Conservation (phyloP, 148 eudicot species). For the Euryodendron excelsum region DNA sequence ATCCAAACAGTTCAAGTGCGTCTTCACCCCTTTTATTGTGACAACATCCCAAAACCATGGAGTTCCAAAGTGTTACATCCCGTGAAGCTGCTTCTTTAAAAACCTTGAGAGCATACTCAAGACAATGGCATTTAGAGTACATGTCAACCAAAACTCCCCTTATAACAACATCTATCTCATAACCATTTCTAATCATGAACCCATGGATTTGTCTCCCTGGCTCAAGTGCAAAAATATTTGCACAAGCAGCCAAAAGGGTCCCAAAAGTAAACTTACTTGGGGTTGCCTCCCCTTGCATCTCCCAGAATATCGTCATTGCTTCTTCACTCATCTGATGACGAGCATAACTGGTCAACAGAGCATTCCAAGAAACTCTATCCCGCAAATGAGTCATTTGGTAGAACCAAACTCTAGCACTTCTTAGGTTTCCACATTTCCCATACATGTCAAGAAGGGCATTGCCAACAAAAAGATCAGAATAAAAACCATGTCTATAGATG, state of each 20-base stretch:
- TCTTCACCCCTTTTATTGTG: slow-evolving; percentile 40
- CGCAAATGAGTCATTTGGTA: slow-evolving; percentile 46
- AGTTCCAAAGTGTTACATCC: slow-evolving; percentile 64
- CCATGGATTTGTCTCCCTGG: slow-evolving; percentile 69
- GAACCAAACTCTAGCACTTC: slow-evolving; percentile 55
- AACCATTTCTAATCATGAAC: slow-evolving; percentile 59
- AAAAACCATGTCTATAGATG: slow-evolving; percentile 47
- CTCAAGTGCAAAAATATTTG: slow-evolving; percentile 56
- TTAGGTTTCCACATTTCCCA: slow-evolving; percentile 67
- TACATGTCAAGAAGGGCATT: slow-evolving; percentile 83
- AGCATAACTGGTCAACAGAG: slow-evolving; percentile 51
- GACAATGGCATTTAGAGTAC: slow-evolving; percentile 70
- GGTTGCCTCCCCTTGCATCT: slow-evolving; percentile 58
- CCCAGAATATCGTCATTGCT: slow-evolving; percentile 44
- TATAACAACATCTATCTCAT: slow-evolving; percentile 51
- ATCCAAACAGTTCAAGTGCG: slow-evolving; percentile 45
- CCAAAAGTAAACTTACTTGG: slow-evolving; percentile 58
- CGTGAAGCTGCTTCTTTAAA: slow-evolving; percentile 37
- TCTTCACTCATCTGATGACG: slow-evolving; percentile 52
- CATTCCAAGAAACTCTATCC: slow-evolving; percentile 65
- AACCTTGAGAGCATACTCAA: slow-evolving; percentile 54
- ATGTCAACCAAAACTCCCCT: slow-evolving; percentile 63
- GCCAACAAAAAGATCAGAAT: slow-evolving; percentile 36
- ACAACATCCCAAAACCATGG: slow-evolving; percentile 63
- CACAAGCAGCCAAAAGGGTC: slow-evolving; percentile 64